phyloP scores from a whole-genome alignment of 2,329 filamentous ascomycete species.

The Xylariaceae sp. region DNA sequence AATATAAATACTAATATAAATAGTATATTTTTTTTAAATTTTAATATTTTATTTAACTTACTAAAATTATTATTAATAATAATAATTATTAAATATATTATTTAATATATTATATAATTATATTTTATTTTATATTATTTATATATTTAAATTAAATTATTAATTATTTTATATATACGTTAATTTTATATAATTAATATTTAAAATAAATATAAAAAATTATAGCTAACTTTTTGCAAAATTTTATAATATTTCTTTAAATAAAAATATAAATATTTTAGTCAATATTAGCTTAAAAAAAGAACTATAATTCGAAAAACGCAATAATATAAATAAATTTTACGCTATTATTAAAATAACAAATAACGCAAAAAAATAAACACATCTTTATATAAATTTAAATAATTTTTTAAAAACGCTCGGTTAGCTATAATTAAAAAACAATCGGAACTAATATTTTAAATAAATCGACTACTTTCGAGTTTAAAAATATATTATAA shows the following conservation, averaged over 20 bases:
- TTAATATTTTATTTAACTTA: not conserved
- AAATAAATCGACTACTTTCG: too few species aligned
- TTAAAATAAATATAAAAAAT: not conserved
- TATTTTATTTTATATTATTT: not conserved
- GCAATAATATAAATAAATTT: conserved; percentile 3
- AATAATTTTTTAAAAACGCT: conserved; percentile 4
- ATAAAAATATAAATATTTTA: conserved; percentile 1
- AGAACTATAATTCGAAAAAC: too few species aligned
- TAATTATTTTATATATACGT: not conserved
- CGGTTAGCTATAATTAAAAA: conserved; percentile 2
- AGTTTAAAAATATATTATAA: not conserved
- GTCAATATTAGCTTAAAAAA: conserved; percentile 6
- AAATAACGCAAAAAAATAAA: conserved; percentile 1
- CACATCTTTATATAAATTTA: conserved; percentile 4
- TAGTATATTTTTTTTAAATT: too few species aligned
- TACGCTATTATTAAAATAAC: conserved; percentile 5
- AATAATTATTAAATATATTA: not conserved
- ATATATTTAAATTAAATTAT: not conserved
- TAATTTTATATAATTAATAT: not conserved
- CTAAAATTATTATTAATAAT: not conserved
- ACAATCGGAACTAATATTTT: conserved; percentile 3
- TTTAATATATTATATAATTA: not conserved
- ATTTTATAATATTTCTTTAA: too few species aligned
- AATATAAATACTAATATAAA: too few species aligned
- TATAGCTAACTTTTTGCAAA: conserved; percentile 6